Conservation (phyloP, 1,284 basidiomycete species). For the Papiliotrema laurentii region DNA sequence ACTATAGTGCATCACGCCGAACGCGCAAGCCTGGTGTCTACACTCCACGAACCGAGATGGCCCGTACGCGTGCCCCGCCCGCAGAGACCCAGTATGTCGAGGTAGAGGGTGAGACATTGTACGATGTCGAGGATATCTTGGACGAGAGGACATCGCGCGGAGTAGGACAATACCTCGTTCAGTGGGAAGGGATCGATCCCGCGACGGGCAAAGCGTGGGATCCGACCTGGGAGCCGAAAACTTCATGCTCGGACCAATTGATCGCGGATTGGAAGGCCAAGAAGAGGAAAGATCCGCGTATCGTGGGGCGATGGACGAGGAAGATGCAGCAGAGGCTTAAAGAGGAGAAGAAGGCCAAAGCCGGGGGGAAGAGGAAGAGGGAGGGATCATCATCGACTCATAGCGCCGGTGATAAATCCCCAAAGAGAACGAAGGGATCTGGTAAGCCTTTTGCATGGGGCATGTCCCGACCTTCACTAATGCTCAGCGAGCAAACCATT, state of each 20-base stretch:
- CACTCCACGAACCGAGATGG: too few relatives aligned
- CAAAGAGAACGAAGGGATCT: not conserved
- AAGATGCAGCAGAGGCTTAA: conserved; percentile 1
- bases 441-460: not conserved
- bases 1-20: not conserved
- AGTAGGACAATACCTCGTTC: conserved; percentile 23
- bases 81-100: conserved; percentile 11
- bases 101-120: conserved; percentile 13
- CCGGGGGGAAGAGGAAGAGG: conserved; percentile 3
- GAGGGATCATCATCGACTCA: not conserved
- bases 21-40: not conserved
- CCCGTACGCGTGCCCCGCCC: too few relatives aligned
- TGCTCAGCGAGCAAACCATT: too few relatives aligned
- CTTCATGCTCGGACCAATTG: conserved; percentile 17
- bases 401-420: not conserved
- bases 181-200: conserved; percentile 34
- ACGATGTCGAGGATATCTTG: conserved; percentile 20
- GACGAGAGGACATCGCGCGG: conserved; percentile 15
- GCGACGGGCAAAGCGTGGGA: conserved; percentile 22
- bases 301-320: conserved; percentile 9
- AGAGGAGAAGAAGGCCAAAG: not conserved
- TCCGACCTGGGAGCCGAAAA: conserved; percentile 30
- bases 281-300: conserved; percentile 14
- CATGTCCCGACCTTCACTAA: too few relatives aligned
- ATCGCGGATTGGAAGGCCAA: conserved; percentile 28